phyloP scores from a whole-genome alignment of 495 filamentous ascomycete species.

The Trichoderma virens region DNA sequence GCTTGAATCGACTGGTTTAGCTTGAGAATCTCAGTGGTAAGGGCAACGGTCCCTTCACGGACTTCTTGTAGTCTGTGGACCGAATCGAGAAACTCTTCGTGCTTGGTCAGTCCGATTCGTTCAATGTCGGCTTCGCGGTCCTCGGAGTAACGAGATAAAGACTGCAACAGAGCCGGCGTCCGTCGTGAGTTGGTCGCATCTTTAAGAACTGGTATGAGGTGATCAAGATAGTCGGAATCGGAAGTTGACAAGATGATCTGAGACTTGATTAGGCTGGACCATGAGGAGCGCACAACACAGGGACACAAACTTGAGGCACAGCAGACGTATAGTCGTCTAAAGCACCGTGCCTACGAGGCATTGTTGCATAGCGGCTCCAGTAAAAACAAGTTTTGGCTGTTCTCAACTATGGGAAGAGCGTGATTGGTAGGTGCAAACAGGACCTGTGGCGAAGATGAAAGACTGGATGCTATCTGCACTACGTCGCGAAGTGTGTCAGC shows the following conservation, averaged over 20 bases:
- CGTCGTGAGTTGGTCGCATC: conserved; percentile 75
- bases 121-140: conserved; percentile 91
- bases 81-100: conserved; percentile 90
- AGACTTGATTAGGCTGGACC: not conserved
- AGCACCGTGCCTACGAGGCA: conserved; percentile 14
- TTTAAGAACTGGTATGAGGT: conserved; percentile 84
- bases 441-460: not conserved
- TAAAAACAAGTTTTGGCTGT: not conserved
- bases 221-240: conserved; percentile 90
- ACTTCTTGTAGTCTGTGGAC: conserved; percentile 89
- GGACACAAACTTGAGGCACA: conserved; percentile 37
- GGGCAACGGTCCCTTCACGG: conserved; percentile 73
- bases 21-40: conserved; percentile 86
- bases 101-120: conserved; percentile 86
- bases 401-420: not conserved
- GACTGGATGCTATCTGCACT: too few species aligned
- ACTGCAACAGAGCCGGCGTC: conserved; percentile 65
- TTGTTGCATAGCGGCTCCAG: conserved; percentile 9
- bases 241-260: conserved; percentile 88
- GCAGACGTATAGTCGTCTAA: conserved; percentile 49
- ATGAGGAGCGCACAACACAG: not conserved
- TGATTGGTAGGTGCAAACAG: not conserved
- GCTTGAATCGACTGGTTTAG: conserved; percentile 90
- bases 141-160: conserved; percentile 69
- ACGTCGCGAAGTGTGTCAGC: too few species aligned